These are phyloP conservation scores for Nemania sp. DNA, from an alignment of 2,329 filamentous ascomycete species.

Conservation along the genomic window DNA sequence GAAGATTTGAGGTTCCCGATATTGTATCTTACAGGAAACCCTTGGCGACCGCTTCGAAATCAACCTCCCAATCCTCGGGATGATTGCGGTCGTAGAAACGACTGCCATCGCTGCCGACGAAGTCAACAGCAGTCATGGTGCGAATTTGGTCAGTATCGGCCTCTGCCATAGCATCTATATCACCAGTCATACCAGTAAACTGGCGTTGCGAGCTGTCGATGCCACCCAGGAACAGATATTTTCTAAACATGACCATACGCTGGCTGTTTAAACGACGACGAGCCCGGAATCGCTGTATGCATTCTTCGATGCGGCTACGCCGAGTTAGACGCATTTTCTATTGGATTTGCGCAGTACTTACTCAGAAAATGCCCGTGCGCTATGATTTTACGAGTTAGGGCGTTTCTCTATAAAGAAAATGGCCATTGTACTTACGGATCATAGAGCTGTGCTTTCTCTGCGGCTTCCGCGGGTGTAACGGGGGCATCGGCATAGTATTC, in stretches of 20 bases:
- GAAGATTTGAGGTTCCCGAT: neutral
- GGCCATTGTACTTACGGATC: conserved; percentile 51
- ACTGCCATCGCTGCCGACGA: conserved; percentile 50
- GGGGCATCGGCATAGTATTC: conserved; percentile 81
- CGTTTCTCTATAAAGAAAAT: neutral
- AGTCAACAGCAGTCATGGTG: conserved; percentile 64
- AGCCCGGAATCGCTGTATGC: conserved; percentile 78
- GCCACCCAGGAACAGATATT: conserved; percentile 82
- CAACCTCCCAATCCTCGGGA: conserved; percentile 69
- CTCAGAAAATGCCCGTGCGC: conserved; percentile 59
- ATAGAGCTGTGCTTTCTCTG: conserved; percentile 71
- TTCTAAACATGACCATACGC: conserved; percentile 68
- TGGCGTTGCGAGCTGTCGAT: conserved; percentile 61
- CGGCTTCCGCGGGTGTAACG: conserved; percentile 68
- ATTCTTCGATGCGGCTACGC: conserved; percentile 76
- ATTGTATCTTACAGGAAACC: conserved; percentile 70
- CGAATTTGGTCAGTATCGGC: conserved; percentile 68
- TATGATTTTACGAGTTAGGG: conserved; percentile 37
- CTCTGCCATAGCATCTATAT: conserved; percentile 53
- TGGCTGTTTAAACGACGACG: conserved; percentile 72
- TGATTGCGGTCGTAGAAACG: conserved; percentile 56
- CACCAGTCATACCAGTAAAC: conserved; percentile 64
- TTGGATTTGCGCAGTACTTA: conserved; percentile 42
- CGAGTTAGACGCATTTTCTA: conserved; percentile 12
- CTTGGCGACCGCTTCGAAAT: conserved; percentile 76